phyloP scores from a whole-genome alignment of 352 stramenopile genomes.

The Phytophthora aleatoria region DNA sequence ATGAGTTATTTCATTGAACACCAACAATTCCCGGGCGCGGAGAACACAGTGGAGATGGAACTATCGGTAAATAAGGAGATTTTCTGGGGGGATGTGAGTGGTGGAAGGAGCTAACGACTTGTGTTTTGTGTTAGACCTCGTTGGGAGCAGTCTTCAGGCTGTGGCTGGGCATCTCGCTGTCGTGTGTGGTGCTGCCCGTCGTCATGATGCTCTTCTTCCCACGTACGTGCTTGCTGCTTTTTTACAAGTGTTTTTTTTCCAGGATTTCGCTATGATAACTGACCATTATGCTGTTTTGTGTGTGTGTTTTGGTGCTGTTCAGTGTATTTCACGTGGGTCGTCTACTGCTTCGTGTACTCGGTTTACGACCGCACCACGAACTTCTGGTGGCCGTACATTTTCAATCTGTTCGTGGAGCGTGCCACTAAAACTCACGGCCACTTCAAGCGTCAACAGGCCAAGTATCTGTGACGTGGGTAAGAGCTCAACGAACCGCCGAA shows the following conservation, averaged over 20 bases:
- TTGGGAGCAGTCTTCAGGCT: conserved; percentile 68
- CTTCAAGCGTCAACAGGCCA: conserved; percentile 45
- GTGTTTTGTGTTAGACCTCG: conserved; percentile 48
- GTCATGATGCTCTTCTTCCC: conserved; percentile 84
- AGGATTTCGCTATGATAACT: neutral
- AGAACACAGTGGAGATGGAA: conserved; percentile 39
- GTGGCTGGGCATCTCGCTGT: conserved; percentile 71
- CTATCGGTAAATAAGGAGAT: conserved; percentile 38
- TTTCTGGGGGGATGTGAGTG: neutral
- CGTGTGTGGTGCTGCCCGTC: conserved; percentile 68
- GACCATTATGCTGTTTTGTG: conserved; percentile 4
- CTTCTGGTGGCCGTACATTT: conserved; percentile 88
- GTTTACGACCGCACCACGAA: conserved; percentile 85
- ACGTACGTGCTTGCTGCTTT: conserved; percentile 40
- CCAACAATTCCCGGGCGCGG: conserved; percentile 50
- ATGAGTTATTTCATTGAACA: conserved; percentile 81
- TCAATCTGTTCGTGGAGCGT: conserved; percentile 74
- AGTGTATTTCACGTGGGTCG: conserved; percentile 83
- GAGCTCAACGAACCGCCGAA: neutral
- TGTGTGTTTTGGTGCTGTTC: neutral
- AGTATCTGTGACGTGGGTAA: conserved; percentile 30
- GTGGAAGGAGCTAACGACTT: conserved; percentile 1
- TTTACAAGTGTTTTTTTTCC: neutral
- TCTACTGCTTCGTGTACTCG: conserved; percentile 86
- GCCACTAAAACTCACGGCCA: conserved; percentile 61